phyloP scores from a whole-genome alignment of 257 asterid species.

The Cordia subcordata region DNA sequence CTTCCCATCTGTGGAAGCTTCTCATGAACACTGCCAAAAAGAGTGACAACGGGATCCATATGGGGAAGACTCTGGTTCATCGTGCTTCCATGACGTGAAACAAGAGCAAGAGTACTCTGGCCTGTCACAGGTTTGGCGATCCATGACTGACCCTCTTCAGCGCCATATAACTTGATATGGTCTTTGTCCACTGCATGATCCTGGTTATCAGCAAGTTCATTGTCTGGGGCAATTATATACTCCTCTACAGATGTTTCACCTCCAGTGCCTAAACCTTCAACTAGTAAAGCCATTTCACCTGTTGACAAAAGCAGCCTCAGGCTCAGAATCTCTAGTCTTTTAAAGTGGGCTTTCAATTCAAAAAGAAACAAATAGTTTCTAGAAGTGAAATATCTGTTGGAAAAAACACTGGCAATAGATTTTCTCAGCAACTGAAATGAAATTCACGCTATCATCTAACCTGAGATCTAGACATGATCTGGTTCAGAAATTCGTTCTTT shows the following conservation, averaged over 20 bases:
- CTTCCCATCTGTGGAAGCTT: slow-evolving; percentile 53
- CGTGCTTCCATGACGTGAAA: slow-evolving; percentile 79
- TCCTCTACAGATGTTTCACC: slow-evolving; percentile 84
- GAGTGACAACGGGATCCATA: slow-evolving; percentile 84
- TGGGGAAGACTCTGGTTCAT: slow-evolving; percentile 43
- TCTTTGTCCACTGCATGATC: slow-evolving; percentile 56
- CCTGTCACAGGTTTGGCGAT: slow-evolving; percentile 81
- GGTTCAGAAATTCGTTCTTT: too few species aligned
- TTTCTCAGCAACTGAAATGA: too few species aligned
- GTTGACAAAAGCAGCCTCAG: slow-evolving; percentile 11
- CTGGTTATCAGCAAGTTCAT: slow-evolving; percentile 44
- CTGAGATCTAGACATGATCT: too few species aligned
- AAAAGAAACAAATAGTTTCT: too few species aligned
- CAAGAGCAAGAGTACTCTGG: slow-evolving; percentile 60
- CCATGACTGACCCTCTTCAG: slow-evolving; percentile 95
- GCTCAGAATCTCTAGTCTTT: too few species aligned
- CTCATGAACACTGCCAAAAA: slow-evolving; percentile 91
- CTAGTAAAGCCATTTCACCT: slow-evolving; percentile 95
- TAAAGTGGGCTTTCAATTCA: too few species aligned
- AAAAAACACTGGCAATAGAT: too few species aligned
- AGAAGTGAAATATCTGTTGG: too few species aligned
- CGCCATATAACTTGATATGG: slow-evolving; percentile 73
- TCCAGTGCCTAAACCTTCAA: slow-evolving; percentile 82
- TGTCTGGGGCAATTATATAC: slow-evolving; percentile 72
- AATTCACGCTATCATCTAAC: too few species aligned